Base-by-base conservation (phyloP, 306 rosid genomes). In the Quercus variabilis region DNA sequence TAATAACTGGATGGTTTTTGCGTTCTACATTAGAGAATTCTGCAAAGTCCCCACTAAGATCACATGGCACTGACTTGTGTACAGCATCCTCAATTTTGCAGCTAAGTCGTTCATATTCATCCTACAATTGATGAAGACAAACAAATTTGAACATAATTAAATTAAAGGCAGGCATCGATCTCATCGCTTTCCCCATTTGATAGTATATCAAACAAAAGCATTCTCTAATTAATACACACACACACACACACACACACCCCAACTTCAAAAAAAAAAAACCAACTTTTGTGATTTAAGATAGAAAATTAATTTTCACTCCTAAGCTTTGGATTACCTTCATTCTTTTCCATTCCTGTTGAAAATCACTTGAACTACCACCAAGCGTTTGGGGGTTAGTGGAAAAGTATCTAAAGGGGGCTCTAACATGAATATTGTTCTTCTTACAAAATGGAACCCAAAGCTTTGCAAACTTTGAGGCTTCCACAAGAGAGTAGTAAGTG, bases 351-450 rank as follows among this genome's bases (percentile, higher is more conserved):
- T 87, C 91, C 31, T 83, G 78, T 70, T 71, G 23, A 9, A 91
- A 87, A 4, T 82, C 81, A 9, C 43, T 4, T 15, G 79, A 43
- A 17, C 54, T 38, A 20, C 69, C 46, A 51, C 23, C 57, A 0
- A 33, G 14, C 33, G 8, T 1, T 26, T 25, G 33, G 46, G 55
- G 35, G 19, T 79, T 58, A 25, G 57, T 76, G 14, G 56, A 78
- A 76, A 93, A 93, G 73, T 85, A 90, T 49, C 85, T 79, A 57
- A 87, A 87, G 0, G 98, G 98, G 13, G 98, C 97, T 75, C 98
- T 82, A 4, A 80, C 74, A 78, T 87, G 86, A 33, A 93, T 49
- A 10, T 82, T 79, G 72, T 89, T 59, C 74, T 86, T 87, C 74
- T 82, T 90, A 62, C 98, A 89, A 69, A 90, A 91, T 10, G 93